These are phyloP conservation scores for Emmonsia crescens DNA, from an alignment of 2,329 filamentous ascomycete genomes.

Conservation along the genomic window DNA sequence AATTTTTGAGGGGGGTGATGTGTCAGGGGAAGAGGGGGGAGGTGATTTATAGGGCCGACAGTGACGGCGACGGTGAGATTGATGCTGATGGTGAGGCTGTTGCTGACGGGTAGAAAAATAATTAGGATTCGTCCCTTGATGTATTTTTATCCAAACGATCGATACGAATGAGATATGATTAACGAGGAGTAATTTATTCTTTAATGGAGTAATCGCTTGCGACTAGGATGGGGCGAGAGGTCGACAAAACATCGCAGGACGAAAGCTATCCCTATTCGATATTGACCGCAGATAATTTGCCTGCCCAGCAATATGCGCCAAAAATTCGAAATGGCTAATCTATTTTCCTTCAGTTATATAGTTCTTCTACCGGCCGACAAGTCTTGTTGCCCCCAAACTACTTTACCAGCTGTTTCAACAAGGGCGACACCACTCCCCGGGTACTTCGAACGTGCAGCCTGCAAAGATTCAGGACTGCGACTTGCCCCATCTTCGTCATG, in stretches of 20 bases:
- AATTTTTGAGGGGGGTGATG: conserved; percentile 4
- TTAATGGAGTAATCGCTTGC: neutral
- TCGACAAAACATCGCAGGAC: neutral
- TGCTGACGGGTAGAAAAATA: neutral
- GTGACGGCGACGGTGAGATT: neutral
- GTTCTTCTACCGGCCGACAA: neutral
- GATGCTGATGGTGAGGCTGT: too few relatives aligned
- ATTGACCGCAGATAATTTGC: neutral
- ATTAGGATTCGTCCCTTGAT: neutral
- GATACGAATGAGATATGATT: neutral
- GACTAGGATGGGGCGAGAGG: neutral
- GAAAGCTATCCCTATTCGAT: neutral
- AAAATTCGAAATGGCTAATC: neutral
- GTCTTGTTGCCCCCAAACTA: neutral
- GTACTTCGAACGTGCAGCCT: neutral
- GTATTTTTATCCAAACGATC: neutral
- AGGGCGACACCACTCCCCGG: neutral
- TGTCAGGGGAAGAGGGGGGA: neutral
- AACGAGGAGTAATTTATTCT: neutral
- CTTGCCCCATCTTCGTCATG: neutral
- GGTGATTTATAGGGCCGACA: neutral
- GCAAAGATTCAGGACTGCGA: neutral
- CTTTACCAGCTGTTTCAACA: neutral
- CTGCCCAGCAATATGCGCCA: neutral
- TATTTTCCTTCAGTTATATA: neutral